Evolutionary conservation across 23 red algal species (phyloP).

Genomic region (Pyropia haitanensis): DNA sequence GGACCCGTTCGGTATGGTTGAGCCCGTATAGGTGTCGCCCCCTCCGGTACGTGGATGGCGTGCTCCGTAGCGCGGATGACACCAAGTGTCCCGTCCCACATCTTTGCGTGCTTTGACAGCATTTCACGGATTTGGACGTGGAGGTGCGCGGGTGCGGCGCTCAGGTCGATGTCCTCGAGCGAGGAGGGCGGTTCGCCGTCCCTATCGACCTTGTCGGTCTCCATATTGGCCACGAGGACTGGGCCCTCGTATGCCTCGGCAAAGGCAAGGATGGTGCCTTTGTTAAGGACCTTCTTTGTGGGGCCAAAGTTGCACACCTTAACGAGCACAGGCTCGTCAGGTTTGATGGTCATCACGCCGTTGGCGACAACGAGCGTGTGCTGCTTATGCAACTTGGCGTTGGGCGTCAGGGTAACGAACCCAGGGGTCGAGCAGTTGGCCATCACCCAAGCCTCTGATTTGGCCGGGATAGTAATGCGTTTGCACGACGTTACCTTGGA

Average conservation of each 20-base stretch:
- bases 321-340: not conserved
- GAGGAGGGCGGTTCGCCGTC: not conserved
- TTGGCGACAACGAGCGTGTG: not conserved
- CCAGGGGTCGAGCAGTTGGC: not conserved
- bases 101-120: not conserved
- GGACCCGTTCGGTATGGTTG: constrained; percentile 7
- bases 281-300: too few species aligned
- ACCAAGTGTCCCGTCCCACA: constrained; percentile 17
- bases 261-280: not conserved
- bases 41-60: not conserved
- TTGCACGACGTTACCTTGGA: too few species aligned
- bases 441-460: constrained; percentile 1
- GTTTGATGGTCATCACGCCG: not conserved
- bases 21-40: not conserved
- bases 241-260: not conserved
- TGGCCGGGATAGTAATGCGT: not conserved
- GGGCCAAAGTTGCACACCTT: not conserved
- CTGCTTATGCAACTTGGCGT: not conserved
- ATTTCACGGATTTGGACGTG: constrained; percentile 6
- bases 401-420: not conserved
- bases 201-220: too few species aligned
- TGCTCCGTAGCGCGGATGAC: constrained; percentile 8
- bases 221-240: not conserved
- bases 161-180: constrained; percentile 6
- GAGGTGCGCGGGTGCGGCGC: not conserved